A percentile compares a stretch with the other conserved stretches of the same genome.
Evolutionary conservation across 345 rosid species (phyloP).

Genomic region (Toxicodendron radicans): DNA sequence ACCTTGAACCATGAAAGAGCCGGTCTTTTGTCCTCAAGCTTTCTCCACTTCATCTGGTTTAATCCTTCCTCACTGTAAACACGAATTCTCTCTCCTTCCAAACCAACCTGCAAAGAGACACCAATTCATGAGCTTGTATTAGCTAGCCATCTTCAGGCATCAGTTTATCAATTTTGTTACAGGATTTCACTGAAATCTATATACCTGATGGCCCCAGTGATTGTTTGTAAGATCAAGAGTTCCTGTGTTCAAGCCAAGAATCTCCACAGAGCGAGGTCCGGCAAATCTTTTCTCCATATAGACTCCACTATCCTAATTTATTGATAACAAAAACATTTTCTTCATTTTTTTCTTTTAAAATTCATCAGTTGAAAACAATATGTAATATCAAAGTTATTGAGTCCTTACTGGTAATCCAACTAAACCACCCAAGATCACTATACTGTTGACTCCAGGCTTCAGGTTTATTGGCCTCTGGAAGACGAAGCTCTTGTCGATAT

Average conservation of each 20-base stretch:
- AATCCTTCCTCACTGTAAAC: conserved; percentile 53
- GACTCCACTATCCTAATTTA: conserved; percentile 79
- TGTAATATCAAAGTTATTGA: neutral
- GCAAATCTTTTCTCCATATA: conserved; percentile 80
- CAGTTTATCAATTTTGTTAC: too few relatives aligned
- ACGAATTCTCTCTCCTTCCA: conserved; percentile 53
- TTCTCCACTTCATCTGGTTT: conserved; percentile 48
- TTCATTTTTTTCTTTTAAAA: neutral
- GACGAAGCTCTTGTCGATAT: conserved; percentile 78
- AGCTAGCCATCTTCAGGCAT: neutral
- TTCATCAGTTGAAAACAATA: neutral
- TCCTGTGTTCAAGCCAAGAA: conserved; percentile 81
- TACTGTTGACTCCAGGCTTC: conserved; percentile 50
- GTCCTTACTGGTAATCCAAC: conserved; percentile 74
- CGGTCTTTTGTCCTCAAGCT: conserved; percentile 29
- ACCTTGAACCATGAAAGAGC: conserved; percentile 86
- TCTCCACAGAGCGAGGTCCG: conserved; percentile 62
- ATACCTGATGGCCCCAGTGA: conserved; percentile 80
- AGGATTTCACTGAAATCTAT: neutral
- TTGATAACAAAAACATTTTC: neutral
- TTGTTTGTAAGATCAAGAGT: conserved; percentile 56
- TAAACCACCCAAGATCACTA: conserved; percentile 48
- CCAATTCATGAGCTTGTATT: neutral
- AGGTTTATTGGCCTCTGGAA: conserved; percentile 49
- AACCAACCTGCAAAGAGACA: conserved; percentile 46